phyloP scores from a whole-genome alignment of 192 early-diverging fungal species.

The Coemansia pectinata region DNA sequence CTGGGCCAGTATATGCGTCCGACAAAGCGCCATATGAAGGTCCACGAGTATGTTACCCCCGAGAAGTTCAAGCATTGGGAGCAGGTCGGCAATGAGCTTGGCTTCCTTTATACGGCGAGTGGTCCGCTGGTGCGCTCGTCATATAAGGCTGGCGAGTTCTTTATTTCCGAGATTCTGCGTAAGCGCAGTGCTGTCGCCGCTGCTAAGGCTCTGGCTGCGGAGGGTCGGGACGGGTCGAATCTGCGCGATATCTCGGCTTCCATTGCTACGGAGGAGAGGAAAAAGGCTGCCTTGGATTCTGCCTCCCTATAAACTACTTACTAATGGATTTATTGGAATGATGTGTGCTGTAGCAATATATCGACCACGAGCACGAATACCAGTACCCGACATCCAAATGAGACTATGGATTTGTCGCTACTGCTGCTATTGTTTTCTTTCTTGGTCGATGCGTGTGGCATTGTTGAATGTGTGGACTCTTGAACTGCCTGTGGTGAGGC shows the following conservation, averaged over 20 bases:
- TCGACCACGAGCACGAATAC: neutral
- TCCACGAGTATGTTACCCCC: conserved; percentile 90
- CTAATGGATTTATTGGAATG: neutral
- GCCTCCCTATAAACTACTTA: neutral
- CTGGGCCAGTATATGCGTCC: conserved; percentile 99
- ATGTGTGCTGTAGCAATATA: neutral
- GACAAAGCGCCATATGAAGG: conserved; percentile 99
- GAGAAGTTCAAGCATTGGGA: conserved; percentile 91
- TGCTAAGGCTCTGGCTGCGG: conserved; percentile 6
- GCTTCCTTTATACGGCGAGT: conserved; percentile 94
- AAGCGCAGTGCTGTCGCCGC: conserved; percentile 42
- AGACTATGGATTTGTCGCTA: neutral
- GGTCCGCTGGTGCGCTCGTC: conserved; percentile 93
- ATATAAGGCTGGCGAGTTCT: conserved; percentile 99
- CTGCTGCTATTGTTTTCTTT: neutral
- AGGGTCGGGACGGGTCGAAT: neutral
- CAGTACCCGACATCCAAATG: neutral
- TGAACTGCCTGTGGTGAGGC: neutral
- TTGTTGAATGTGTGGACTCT: neutral
- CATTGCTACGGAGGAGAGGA: conserved; percentile 41
- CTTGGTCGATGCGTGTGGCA: neutral
- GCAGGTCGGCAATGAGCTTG: conserved; percentile 73
- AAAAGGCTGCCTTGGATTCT: conserved; percentile 6
- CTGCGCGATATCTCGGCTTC: conserved; percentile 45
- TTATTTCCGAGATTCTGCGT: conserved; percentile 82